phyloP scores from a whole-genome alignment of 441 rosid species.

The Adansonia rubrostipa region DNA sequence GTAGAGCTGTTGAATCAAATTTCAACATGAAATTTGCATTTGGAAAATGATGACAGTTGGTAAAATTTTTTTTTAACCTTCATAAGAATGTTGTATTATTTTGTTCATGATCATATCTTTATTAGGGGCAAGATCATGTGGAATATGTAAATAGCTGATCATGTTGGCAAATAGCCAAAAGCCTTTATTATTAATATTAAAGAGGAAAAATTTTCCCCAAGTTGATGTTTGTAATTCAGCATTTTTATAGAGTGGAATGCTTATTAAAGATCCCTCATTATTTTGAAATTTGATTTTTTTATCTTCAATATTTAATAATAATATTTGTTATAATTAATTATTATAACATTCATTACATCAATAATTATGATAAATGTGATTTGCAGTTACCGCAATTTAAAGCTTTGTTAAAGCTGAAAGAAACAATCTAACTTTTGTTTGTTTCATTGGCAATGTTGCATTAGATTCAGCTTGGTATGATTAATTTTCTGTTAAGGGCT shows the following conservation, averaged over 20 bases:
- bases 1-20: conserved; percentile 40
- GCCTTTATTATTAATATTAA: not conserved
- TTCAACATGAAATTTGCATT: not conserved
- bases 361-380: no score
- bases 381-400: no score
- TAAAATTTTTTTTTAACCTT: not conserved
- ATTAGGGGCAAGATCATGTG: not conserved
- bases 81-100: conserved; percentile 9
- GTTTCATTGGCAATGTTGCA: not conserved
- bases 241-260: not conserved
- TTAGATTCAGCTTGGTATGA: not conserved
- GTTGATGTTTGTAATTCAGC: not conserved
- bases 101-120: not conserved
- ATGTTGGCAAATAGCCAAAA: not conserved
- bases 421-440: not conserved
- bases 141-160: conserved; percentile 5
- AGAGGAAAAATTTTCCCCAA: not conserved
- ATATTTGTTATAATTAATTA: no score
- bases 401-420: no score
- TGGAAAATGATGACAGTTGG: not conserved
- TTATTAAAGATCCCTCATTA: no score
- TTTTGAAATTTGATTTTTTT: no score
- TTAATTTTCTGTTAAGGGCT: no score
- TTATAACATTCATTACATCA: no score
- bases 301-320: no score